Evolutionary conservation across 2,329 filamentous ascomycete genomes (phyloP), one percentile per base, ranked within the genome.

Genomic region (Colletotrichum theobromicola): DNA sequence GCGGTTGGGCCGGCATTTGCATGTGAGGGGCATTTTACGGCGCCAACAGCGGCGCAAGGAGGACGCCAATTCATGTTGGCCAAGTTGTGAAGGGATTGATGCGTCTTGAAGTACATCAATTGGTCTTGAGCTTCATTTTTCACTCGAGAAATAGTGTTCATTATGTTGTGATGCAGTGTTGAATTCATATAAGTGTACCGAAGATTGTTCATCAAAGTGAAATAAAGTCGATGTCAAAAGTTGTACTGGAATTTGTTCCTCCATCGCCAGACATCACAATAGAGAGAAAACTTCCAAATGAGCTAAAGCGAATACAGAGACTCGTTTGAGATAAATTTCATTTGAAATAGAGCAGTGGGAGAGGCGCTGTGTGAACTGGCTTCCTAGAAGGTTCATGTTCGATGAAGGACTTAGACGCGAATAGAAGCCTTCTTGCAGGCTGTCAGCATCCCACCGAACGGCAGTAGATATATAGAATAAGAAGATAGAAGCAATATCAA

Each of bases 111-210:
- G n/a, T 6, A 1, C 4, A 21, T 46, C 18, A 46, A 46, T 46
- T 4, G 42, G n/a, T 46, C 42, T 12, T 46, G 9, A 6, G 2
- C 3, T 10, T 42, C 4, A 10, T 5, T 46, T 46, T 12, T n/a
- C 2, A 3, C 1, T n/a, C 5, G 5, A 3, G n/a, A 46, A 46
- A 1, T 12, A 1, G 12, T 1, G 1, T 4, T 46, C 18, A 2
- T 46, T 46, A 10, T 46, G 9, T 21, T 2, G 3, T 13, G 1
- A 10, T 21, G 0, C 12, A 10, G 9, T 46, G 0, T 1, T 5
- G 1, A 12, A 7, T 9, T 46, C 0, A 10, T 12, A 0, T 5
- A 46, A 4, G 2, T 50, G 10, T 21, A 7, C n/a, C 2, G 1
- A 13, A 50, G 21, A 12, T 21, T 50, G 15, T 12, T 4, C 26